Percentiles rank a stretch among this genome's conserved stretches.
phyloP scores from a whole-genome alignment of 208 protist genomes.

The Acanthamoeba sp. region DNA sequence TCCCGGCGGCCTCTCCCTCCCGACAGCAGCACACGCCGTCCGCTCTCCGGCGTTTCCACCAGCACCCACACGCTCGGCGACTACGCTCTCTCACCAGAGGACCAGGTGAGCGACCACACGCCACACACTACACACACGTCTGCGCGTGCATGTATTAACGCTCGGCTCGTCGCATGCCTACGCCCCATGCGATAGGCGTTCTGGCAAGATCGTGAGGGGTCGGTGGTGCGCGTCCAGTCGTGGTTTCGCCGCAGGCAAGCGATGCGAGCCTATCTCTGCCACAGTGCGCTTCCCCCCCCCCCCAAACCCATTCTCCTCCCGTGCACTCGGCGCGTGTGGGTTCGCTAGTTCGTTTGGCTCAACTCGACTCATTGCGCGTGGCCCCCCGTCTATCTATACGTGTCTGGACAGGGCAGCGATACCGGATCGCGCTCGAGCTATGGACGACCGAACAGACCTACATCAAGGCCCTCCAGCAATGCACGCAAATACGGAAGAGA shows the following conservation, averaged over 20 bases:
- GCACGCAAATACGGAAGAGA: background rate
- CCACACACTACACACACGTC: too few relatives aligned
- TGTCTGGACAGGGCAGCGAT: background rate
- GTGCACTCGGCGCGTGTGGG: too few relatives aligned
- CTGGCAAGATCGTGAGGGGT: background rate
- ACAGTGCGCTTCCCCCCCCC: background rate
- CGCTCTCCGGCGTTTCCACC: too few relatives aligned
- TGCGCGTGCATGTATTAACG: too few relatives aligned
- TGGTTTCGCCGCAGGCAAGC: background rate
- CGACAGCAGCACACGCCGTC: background rate
- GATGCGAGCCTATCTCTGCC: background rate
- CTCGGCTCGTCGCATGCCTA: background rate
- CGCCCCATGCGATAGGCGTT: background rate
- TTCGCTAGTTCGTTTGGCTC: too few relatives aligned
- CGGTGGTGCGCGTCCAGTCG: constrained; percentile 4
- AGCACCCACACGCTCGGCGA: too few relatives aligned
- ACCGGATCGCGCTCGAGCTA: constrained; percentile 29
- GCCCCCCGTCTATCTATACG: background rate
- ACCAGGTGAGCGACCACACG: too few relatives aligned
- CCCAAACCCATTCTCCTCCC: background rate
- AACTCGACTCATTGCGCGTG: background rate
- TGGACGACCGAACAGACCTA: constrained; percentile 34
- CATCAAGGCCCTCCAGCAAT: constrained; percentile 33
- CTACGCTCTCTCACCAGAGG: too few relatives aligned
- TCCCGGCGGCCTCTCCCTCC: background rate